Evolutionary conservation across 768 basidiomycete species (phyloP).

Genomic region (Xanthoconium stramineum): DNA sequence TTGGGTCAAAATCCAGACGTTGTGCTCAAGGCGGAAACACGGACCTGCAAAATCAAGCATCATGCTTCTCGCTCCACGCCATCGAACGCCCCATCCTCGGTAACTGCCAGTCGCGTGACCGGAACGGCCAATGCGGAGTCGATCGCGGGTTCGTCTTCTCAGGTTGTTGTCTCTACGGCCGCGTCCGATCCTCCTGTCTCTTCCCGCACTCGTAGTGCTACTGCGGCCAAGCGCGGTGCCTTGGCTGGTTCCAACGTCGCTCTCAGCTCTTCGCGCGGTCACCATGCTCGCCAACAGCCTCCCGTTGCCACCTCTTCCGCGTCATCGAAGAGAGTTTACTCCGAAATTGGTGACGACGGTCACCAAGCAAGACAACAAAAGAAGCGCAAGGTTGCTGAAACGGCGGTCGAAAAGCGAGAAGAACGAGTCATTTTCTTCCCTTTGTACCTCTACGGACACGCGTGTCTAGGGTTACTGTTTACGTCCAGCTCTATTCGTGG

Average conservation of each 20-base stretch:
- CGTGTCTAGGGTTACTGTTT: background rate
- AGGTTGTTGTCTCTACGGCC: background rate
- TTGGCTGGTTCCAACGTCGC: background rate
- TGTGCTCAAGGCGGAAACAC: background rate
- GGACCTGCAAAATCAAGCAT: background rate
- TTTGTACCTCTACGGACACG: background rate
- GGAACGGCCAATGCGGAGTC: background rate
- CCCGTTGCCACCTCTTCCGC: background rate
- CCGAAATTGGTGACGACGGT: background rate
- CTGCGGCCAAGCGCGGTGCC: background rate
- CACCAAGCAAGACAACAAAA: background rate
- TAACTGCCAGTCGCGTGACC: background rate
- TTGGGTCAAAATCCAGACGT: background rate
- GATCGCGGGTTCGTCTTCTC: background rate
- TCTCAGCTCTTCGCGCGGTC: background rate
- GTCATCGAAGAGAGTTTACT: background rate
- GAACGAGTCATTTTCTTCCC: background rate
- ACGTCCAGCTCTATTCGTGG: conserved; percentile 13
- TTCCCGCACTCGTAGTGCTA: background rate
- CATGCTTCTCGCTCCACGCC: too few relatives aligned
- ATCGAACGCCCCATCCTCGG: background rate
- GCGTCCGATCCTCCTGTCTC: background rate
- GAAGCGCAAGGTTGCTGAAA: background rate
- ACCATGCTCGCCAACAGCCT: background rate
- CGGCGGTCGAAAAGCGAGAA: background rate